Base-by-base conservation (phyloP, 177 flowering plant species). In the Vitis hybrid region DNA sequence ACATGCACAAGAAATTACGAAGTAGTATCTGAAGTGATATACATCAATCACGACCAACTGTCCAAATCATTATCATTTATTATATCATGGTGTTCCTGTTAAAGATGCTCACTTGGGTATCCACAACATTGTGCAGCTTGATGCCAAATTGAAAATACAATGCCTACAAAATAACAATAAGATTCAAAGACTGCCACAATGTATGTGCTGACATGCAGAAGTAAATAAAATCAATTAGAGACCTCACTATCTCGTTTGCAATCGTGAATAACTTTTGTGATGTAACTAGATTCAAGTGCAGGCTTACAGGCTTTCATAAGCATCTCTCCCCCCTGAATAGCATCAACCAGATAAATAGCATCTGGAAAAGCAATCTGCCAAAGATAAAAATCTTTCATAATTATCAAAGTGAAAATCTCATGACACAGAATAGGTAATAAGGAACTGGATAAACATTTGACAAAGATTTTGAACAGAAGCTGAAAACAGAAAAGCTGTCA, bases 171-270 rank as follows among this genome's bases (percentile, higher is more conserved):
- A 70, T 12, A 66, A 70, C 51, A 71, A 67, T 14, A 56, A 63
- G 45, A 33, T 29, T 57, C 61, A 70, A 65, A 14, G 51, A 62
- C 55, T 26, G 16, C 53, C 57, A 26, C 31, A 11, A 49, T 5
- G 9, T 51, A 65, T 19, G 56, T 57, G 51, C 49, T 15, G 15
- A 59, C 14, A 65, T 57, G 62, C 53, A 74, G 14, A 48, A 64
- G 19, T 16, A 69, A 75, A 60, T 55, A 64, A 73, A 75, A 65
- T 56, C 60, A 78, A 67, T 61, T 45, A 80, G 76, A 83, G 83
- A 95, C 99, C 99, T 95, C 99, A 77, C 99, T 95, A 80, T 95
- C 99, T 57, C 98, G 88, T 84, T 91, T 93, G 96, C 98, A 95
- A 74, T 95, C 97, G 56, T 95, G 99, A 83, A 95, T 90, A 72